These are phyloP conservation scores for Hericium coralloides DNA, from an alignment of 768 basidiomycete species.

Conservation along the genomic window DNA sequence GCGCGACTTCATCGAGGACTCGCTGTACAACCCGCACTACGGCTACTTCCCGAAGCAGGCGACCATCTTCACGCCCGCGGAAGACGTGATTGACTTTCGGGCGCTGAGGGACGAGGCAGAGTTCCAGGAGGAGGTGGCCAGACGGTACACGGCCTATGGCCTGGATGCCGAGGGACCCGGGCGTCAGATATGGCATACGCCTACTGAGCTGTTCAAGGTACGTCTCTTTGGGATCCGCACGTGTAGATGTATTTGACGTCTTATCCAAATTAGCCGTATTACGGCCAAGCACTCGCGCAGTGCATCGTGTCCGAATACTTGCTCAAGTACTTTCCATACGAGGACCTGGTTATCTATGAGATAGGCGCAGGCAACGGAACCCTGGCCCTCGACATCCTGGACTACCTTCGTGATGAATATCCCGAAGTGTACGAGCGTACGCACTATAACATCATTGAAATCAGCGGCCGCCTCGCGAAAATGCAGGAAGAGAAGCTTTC, in stretches of 20 bases:
- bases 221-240: slow-evolving; percentile 13
- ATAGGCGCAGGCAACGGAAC: slow-evolving; percentile 98
- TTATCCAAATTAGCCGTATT: slow-evolving; percentile 64
- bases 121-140: slow-evolving; percentile 77
- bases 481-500: slow-evolving; percentile 63
- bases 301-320: slow-evolving; percentile 90
- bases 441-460: slow-evolving; percentile 91
- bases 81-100: slow-evolving; percentile 57
- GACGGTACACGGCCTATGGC: slow-evolving; percentile 66
- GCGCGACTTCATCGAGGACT: slow-evolving; percentile 95
- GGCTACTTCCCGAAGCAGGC: slow-evolving; percentile 96
- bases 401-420: slow-evolving; percentile 65
- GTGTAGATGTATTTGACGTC: slow-evolving; percentile 4
- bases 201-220: slow-evolving; percentile 96
- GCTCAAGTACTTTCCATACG: slow-evolving; percentile 91
- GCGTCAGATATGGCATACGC: slow-evolving; percentile 96
- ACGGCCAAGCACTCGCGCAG: slow-evolving; percentile 82
- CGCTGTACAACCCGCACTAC: slow-evolving; percentile 93
- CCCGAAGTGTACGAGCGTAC: slow-evolving; percentile 93
- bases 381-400: slow-evolving; percentile 80
- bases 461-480: slow-evolving; percentile 68
- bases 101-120: slow-evolving; percentile 56
- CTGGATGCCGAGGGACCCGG: slow-evolving; percentile 61
- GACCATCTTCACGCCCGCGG: slow-evolving; percentile 70
- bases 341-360: slow-evolving; percentile 94